Percentiles rank a stretch among this genome's conserved stretches.
These are phyloP conservation scores for Paramecium caudatum DNA, from an alignment of 73 alveolate genomes.

Conservation along the genomic window DNA sequence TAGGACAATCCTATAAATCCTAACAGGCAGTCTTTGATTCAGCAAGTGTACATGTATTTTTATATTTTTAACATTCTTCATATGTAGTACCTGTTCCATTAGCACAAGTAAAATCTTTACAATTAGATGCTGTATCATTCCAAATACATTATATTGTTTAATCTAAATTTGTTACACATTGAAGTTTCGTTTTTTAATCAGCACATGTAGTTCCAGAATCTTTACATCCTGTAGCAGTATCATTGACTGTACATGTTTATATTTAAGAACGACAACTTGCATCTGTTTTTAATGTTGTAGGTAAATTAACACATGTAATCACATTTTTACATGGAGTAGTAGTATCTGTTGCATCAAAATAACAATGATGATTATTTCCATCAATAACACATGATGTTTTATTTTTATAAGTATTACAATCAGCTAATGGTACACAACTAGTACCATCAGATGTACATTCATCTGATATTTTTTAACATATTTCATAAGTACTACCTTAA, in stretches of 20 bases:
- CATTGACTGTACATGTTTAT: constrained; percentile 23
- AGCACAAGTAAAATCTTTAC: constrained; percentile 22
- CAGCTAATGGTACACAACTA: constrained; percentile 22
- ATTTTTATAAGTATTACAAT: not conserved
- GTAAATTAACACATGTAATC: not conserved
- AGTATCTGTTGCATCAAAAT: not conserved
- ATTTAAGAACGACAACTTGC: not conserved
- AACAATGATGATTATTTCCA: not conserved
- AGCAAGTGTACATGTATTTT: not conserved
- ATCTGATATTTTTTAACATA: constrained; percentile 6
- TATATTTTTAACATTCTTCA: constrained; percentile 43
- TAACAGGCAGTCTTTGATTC: not conserved
- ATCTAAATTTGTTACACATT: constrained; percentile 52
- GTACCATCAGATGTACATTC: constrained; percentile 34
- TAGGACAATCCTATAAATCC: not conserved
- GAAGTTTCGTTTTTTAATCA: constrained; percentile 4
- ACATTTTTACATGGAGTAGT: constrained; percentile 7
- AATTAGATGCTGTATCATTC: not conserved
- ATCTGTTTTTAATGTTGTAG: constrained; percentile 38
- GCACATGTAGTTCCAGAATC: constrained; percentile 24
- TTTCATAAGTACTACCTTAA: not conserved
- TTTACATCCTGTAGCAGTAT: constrained; percentile 1
- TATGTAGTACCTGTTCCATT: constrained; percentile 35
- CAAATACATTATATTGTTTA: constrained; percentile 3
- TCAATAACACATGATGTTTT: constrained; percentile 12